These are phyloP conservation scores for Viola pubescens DNA, from an alignment of 441 rosid genomes.

Conservation along the genomic window DNA sequence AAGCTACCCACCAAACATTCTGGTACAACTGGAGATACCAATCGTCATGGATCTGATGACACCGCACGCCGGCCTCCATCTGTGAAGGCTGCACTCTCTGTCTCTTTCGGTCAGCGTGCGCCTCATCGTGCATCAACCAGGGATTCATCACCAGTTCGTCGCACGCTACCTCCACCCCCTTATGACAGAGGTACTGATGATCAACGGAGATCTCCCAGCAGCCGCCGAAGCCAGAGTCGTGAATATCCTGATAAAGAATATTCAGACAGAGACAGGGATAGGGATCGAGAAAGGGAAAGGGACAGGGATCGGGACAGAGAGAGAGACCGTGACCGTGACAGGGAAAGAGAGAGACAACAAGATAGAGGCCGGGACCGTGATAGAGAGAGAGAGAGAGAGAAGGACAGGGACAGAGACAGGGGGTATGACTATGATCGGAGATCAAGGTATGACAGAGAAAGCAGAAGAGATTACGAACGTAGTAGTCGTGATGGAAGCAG, in stretches of 20 bases:
- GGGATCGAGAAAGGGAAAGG: conserved; percentile 21
- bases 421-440: conserved; percentile 52
- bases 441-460: conserved; percentile 48
- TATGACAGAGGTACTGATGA: conserved; percentile 53
- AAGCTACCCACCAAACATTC: conserved; percentile 72
- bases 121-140: conserved; percentile 99
- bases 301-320: conserved; percentile 18
- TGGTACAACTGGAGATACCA: conserved; percentile 74
- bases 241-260: conserved; percentile 53
- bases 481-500: conserved; percentile 32
- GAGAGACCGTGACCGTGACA: conserved; percentile 12
- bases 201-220: conserved; percentile 52
- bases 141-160: conserved; percentile 94
- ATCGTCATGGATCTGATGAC: conserved; percentile 83
- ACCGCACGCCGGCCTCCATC: conserved; percentile 98
- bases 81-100: conserved; percentile 99
- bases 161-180: conserved; percentile 55
- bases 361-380: conserved; percentile 16
- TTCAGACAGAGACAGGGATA: conserved; percentile 32
- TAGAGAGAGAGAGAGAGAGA: conserved; percentile 19
- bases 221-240: conserved; percentile 52
- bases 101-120: conserved; percentile 98
- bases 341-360: too few relatives aligned
- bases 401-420: conserved; percentile 43
- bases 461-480: conserved; percentile 41